Base-by-base conservation (phyloP, 257 asterid species). In the Anisodus tanguticus region DNA sequence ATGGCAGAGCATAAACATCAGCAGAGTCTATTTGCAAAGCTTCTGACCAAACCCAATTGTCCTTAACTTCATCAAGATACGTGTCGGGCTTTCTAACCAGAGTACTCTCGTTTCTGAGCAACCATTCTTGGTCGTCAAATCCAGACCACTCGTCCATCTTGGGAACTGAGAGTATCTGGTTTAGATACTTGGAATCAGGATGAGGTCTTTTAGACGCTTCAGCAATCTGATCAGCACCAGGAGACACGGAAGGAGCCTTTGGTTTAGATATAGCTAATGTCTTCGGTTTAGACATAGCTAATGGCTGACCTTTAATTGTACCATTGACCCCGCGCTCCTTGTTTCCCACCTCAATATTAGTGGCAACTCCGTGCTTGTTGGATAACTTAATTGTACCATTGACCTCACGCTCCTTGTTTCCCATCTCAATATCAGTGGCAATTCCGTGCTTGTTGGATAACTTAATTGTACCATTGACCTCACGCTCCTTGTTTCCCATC, bases 1-100 rank as follows among this genome's bases (percentile, higher is more conserved):
- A 94, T 81, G 98, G 98, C 86, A 93, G 81, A 59, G 96, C 98
- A 81, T 58, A 87, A 49, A 93, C 77, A 83, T 91, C 97, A 71
- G 91, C 92, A 60, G 97, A 84, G 80, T 90, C 94, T 59, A 94
- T 84, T 63, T 87, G 90, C 82, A 89, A 85, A 86, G 92, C 91
- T 86, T 93, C 89, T 9, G 96, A 87, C 97, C 97, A 94, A 8
- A 93, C 97, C 43, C 35, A 82, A 62, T 17, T 87, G 64, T 86
- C 88, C 85, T 83, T 53, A 13, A 15, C 66, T 53, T 77, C 82
- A 53, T 77, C 82, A 51, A 8, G 82, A 77, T 15, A 51, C 31
- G 15, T 6, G 4, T 53, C 5, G 16, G 82, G 16, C 41, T 77
- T 77, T 49, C 64, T 31, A 26, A 31, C 82, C 49, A 15, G 66